phyloP scores from a whole-genome alignment of 2,329 filamentous ascomycete species.

The Aspergillus novoparasiticus region DNA sequence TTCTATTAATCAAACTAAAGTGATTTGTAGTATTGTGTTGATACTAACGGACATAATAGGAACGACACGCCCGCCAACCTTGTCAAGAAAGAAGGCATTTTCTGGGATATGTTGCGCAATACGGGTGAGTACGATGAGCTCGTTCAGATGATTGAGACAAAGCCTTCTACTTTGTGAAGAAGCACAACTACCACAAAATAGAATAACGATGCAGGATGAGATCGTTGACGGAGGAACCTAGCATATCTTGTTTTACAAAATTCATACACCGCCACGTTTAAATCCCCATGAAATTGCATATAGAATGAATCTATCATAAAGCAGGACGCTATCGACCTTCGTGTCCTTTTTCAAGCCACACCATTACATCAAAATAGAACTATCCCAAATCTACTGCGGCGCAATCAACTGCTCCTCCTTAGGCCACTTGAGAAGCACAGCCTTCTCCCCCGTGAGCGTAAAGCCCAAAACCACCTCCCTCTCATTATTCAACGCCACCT shows the following conservation, averaged over 20 bases:
- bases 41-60: slow-evolving; percentile 14
- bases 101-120: slow-evolving; percentile 30
- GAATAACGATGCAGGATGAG: neutral
- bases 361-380: neutral
- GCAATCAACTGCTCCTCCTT: slow-evolving; percentile 21
- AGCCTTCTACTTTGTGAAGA: neutral
- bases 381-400: neutral
- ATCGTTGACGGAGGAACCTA: too few species aligned
- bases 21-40: neutral
- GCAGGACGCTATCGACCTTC: neutral
- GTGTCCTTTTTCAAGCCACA: too few species aligned
- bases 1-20: neutral
- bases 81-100: slow-evolving; percentile 22
- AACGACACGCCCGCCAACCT: slow-evolving; percentile 26
- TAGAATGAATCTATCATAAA: neutral
- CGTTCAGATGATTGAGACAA: slow-evolving; percentile 19
- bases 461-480: slow-evolving; percentile 36
- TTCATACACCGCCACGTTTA: neutral
- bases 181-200: neutral
- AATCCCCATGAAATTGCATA: neutral
- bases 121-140: slow-evolving; percentile 32
- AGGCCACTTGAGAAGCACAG: slow-evolving; percentile 40
- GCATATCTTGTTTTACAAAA: too few species aligned
- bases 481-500: slow-evolving; percentile 45
- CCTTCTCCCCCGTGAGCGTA: slow-evolving; percentile 35